Conservation (phyloP, 345 rosid species). For the Hypericum androsaemum region DNA sequence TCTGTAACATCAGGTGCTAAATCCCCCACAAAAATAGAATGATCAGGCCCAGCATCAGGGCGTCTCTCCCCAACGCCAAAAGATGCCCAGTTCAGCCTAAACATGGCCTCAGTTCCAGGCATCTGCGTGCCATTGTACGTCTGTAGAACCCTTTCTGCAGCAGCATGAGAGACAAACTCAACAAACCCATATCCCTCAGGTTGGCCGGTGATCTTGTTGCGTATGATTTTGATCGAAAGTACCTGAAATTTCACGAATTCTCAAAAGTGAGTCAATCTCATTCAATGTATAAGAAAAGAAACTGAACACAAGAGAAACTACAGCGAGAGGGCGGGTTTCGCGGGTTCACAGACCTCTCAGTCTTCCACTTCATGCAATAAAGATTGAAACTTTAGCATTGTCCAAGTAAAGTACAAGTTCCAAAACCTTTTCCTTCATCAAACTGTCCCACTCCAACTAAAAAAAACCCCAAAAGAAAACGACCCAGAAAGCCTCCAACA, state of each 20-base stretch:
- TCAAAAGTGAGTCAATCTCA: background rate
- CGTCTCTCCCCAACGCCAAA: slow-evolving; percentile 88
- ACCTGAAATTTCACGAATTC: slow-evolving; percentile 33
- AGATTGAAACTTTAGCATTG: too few relatives aligned
- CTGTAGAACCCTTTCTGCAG: slow-evolving; percentile 84
- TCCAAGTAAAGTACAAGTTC: too few relatives aligned
- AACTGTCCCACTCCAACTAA: too few relatives aligned
- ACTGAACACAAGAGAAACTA: background rate
- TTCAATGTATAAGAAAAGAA: background rate
- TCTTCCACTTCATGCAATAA: too few relatives aligned
- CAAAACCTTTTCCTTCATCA: too few relatives aligned
- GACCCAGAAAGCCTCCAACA: too few relatives aligned
- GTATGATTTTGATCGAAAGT: slow-evolving; percentile 77
- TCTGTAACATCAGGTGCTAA: slow-evolving; percentile 92
- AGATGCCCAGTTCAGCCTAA: slow-evolving; percentile 96
- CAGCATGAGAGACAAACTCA: slow-evolving; percentile 79
- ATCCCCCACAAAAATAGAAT: slow-evolving; percentile 95
- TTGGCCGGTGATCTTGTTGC: slow-evolving; percentile 86
- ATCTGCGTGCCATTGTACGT: slow-evolving; percentile 74
- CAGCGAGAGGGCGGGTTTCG: too few relatives aligned
- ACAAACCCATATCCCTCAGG: slow-evolving; percentile 97
- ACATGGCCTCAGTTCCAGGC: slow-evolving; percentile 79
- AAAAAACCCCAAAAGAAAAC: too few relatives aligned
- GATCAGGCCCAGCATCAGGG: slow-evolving; percentile 82
- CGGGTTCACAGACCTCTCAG: too few relatives aligned